phyloP scores from a whole-genome alignment of 352 stramenopile genomes.

The Pythium oligandrum region DNA sequence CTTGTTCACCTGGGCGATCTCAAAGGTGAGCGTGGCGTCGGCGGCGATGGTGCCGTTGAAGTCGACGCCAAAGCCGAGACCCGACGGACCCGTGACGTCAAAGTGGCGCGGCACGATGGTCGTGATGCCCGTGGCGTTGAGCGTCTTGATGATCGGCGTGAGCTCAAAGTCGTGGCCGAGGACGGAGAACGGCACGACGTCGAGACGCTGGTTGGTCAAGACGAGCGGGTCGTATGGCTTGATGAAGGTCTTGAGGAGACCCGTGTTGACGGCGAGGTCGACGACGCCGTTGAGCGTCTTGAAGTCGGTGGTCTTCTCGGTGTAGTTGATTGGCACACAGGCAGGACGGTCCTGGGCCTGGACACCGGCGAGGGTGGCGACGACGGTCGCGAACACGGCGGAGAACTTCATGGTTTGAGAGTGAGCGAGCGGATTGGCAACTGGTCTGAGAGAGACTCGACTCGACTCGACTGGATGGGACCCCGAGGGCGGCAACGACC shows the following conservation, averaged over 20 bases:
- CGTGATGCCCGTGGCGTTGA: slow-evolving; percentile 40
- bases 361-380: slow-evolving; percentile 11
- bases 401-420: not conserved
- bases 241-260: slow-evolving; percentile 25
- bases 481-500: too few species aligned
- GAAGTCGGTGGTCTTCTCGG: slow-evolving; percentile 36
- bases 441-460: too few species aligned
- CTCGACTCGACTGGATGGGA: too few species aligned
- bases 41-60: slow-evolving; percentile 38
- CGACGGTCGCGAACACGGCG: slow-evolving; percentile 3
- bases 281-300: slow-evolving; percentile 42
- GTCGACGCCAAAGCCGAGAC: slow-evolving; percentile 31
- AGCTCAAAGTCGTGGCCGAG: slow-evolving; percentile 45
- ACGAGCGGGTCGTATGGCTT: slow-evolving; percentile 26
- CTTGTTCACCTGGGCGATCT: slow-evolving; percentile 49
- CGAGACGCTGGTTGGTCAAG: slow-evolving; percentile 33
- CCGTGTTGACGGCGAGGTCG: slow-evolving; percentile 22
- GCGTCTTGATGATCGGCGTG: slow-evolving; percentile 42
- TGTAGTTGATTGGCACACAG: slow-evolving; percentile 39
- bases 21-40: slow-evolving; percentile 30
- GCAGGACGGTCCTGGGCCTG: slow-evolving; percentile 22
- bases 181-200: slow-evolving; percentile 38
- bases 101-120: slow-evolving; percentile 37
- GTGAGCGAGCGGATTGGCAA: too few species aligned
- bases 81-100: slow-evolving; percentile 40